These are phyloP conservation scores for Pseudogymnoascus sp. DNA, from an alignment of 2,329 filamentous ascomycete genomes.

Conservation along the genomic window DNA sequence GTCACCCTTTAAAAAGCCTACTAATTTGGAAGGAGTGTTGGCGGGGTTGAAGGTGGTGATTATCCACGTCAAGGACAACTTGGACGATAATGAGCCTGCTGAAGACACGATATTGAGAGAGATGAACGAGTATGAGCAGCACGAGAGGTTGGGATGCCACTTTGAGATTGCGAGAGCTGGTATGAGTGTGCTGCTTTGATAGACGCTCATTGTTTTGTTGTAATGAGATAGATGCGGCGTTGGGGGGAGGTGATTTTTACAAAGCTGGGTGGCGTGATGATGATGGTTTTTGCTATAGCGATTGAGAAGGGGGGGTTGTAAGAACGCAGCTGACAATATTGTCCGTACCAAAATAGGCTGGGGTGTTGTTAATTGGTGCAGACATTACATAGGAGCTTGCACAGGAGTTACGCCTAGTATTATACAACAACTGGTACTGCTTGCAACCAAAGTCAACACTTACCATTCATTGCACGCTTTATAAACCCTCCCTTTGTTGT, in stretches of 20 bases:
- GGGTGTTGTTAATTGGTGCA: not conserved
- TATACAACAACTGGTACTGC: not conserved
- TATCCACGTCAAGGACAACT: slow-evolving; percentile 87
- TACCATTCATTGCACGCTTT: not conserved
- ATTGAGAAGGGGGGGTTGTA: not conserved
- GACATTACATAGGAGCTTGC: not conserved
- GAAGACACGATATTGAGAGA: slow-evolving; percentile 64
- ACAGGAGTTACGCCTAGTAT: not conserved
- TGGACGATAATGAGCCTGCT: slow-evolving; percentile 61
- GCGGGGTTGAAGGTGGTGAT: slow-evolving; percentile 72
- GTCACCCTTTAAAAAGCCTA: not conserved
- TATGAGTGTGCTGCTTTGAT: slow-evolving; percentile 36
- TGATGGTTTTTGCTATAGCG: not conserved
- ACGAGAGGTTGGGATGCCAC: slow-evolving; percentile 59
- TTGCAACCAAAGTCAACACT: not conserved
- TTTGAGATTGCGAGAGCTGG: slow-evolving; percentile 67
- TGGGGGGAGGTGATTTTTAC: not conserved
- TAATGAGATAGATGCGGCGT: not conserved
- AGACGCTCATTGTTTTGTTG: not conserved
- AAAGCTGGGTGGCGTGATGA: not conserved
- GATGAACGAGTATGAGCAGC: slow-evolving; percentile 54
- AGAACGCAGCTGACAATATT: not conserved
- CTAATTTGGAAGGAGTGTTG: slow-evolving; percentile 34
- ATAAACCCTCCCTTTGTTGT: not conserved
- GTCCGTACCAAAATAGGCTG: not conserved